Conservation (phyloP, 129 eudicot species). For the Arctium lappa region DNA sequence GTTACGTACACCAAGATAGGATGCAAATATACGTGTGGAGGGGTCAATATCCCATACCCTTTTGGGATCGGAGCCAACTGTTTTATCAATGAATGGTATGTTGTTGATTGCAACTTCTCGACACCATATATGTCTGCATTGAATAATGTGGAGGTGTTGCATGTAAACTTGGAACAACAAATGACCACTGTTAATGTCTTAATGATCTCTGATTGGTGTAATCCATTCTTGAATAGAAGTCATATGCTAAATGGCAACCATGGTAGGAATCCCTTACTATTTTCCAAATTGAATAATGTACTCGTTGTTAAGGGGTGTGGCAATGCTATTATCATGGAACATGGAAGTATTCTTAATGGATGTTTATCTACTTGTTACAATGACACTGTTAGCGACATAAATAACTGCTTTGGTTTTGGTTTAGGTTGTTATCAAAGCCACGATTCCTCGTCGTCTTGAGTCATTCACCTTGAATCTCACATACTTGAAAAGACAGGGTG, state of each 20-base stretch:
- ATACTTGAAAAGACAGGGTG: not conserved
- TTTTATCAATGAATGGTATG: not conserved
- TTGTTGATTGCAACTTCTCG: not conserved
- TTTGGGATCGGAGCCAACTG: constrained; percentile 1
- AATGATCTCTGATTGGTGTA: not conserved
- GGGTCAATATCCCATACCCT: constrained; percentile 11
- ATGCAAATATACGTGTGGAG: not conserved
- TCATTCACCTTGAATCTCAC: not conserved
- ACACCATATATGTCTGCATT: not conserved
- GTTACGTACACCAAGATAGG: not conserved
- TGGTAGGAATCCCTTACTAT: not conserved
- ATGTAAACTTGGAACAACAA: not conserved
- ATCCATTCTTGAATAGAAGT: not conserved
- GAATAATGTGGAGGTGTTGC: not conserved
- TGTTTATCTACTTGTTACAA: not conserved
- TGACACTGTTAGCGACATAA: not conserved
- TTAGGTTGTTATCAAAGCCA: constrained; percentile 9
- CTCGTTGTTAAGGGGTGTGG: not conserved
- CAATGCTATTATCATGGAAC: not conserved
- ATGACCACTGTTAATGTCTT: not conserved
- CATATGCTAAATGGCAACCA: not conserved
- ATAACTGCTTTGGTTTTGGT: not conserved
- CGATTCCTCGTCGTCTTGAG: not conserved
- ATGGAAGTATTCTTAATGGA: not conserved
- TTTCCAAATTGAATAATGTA: not conserved